Percentiles rank a stretch among this genome's conserved stretches.
These are phyloP conservation scores for Pleurotus citrinopileatus DNA, from an alignment of 768 basidiomycete species.

Conservation along the genomic window DNA sequence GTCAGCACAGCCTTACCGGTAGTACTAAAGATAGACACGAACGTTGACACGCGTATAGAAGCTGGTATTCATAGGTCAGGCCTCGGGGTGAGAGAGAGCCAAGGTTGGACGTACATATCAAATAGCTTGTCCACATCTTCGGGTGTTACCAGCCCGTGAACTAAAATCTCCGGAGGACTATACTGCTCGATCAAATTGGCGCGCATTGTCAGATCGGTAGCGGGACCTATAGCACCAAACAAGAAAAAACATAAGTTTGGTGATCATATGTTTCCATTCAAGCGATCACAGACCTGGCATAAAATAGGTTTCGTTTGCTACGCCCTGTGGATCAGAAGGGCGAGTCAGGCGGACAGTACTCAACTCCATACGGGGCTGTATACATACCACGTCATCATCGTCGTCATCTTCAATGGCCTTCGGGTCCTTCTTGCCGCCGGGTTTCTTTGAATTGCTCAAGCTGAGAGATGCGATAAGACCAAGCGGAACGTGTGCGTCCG, in stretches of 20 bases:
- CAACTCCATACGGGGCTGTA: too few species aligned
- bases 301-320: slow-evolving; percentile 80
- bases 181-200: slow-evolving; percentile 74
- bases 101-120: slow-evolving; percentile 56
- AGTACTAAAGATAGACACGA: slow-evolving; percentile 18
- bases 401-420: slow-evolving; percentile 43
- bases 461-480: slow-evolving; percentile 74
- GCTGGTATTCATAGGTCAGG: too few species aligned
- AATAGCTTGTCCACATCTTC: slow-evolving; percentile 84
- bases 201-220: slow-evolving; percentile 66
- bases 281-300: slow-evolving; percentile 54
- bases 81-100: too few species aligned
- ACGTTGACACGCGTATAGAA: slow-evolving; percentile 74
- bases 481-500: slow-evolving; percentile 71
- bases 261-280: too few species aligned
- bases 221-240: slow-evolving; percentile 50
- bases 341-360: too few species aligned
- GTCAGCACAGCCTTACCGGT: not conserved
- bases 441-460: slow-evolving; percentile 47
- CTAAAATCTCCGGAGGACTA: slow-evolving; percentile 77
- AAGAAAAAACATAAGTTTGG: not conserved
- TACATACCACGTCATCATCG: slow-evolving; percentile 61
- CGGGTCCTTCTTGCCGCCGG: slow-evolving; percentile 26
- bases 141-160: slow-evolving; percentile 75
- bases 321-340: slow-evolving; percentile 48